Percentiles rank a stretch among this genome's conserved stretches.
phyloP scores from a whole-genome alignment of 495 filamentous ascomycete genomes.

The Hypoxylon fuscum region DNA sequence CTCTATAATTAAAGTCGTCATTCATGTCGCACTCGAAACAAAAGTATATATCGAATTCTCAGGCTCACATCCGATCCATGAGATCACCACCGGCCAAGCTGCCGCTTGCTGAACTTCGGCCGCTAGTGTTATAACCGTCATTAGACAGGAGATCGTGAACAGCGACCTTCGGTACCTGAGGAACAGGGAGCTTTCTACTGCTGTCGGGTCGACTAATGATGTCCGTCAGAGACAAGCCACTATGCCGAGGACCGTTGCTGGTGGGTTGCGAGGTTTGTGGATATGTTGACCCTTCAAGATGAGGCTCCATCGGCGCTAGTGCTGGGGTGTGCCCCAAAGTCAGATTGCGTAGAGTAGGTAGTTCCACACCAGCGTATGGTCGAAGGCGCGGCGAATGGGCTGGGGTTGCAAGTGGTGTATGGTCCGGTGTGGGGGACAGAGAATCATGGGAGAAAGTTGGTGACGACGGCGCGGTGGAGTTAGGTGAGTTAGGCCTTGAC shows the following conservation, averaged over 20 bases:
- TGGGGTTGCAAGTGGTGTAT: conserved; percentile 94
- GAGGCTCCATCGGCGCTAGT: conserved; percentile 90
- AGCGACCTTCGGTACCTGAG: conserved; percentile 84
- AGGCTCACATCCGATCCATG: conserved; percentile 46
- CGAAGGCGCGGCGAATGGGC: conserved; percentile 93
- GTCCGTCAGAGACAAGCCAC: conserved; percentile 83
- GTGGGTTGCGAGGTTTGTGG: conserved; percentile 48
- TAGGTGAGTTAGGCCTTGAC: conserved; percentile 90
- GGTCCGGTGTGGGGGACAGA: conserved; percentile 93
- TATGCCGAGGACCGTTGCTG: conserved; percentile 54
- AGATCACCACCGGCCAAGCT: conserved; percentile 57
- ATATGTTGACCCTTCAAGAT: conserved; percentile 61
- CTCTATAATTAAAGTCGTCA: conserved; percentile 46
- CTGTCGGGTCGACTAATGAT: conserved; percentile 91
- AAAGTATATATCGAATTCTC: conserved; percentile 6
- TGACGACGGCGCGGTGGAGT: conserved; percentile 94
- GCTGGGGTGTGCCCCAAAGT: conserved; percentile 89
- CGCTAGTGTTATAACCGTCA: conserved; percentile 65
- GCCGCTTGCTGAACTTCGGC: conserved; percentile 58
- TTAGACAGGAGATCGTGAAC: conserved; percentile 83
- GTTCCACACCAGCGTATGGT: conserved; percentile 72
- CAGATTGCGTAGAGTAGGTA: conserved; percentile 89
- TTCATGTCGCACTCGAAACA: conserved; percentile 37
- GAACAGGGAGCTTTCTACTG: conserved; percentile 93
- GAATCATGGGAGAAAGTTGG: conserved; percentile 99